These are phyloP conservation scores for Trypanosoma vivax DNA, from an alignment of 208 protist species.

Conservation along the genomic window DNA sequence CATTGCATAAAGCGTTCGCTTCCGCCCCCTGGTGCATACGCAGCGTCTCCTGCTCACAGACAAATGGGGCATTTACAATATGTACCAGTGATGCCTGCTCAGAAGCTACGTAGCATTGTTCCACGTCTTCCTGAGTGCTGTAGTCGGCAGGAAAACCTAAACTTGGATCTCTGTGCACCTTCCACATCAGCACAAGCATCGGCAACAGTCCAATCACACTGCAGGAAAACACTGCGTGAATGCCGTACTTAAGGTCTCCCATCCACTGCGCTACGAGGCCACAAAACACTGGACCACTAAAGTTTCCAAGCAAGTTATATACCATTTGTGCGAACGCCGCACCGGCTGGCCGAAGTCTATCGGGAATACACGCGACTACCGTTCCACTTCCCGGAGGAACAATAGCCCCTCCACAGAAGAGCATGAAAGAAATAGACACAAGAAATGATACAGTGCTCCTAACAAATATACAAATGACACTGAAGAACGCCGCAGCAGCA, in stretches of 20 bases:
- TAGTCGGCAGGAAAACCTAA: too few species aligned
- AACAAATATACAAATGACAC: constrained; percentile 75
- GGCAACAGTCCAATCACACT: constrained; percentile 60
- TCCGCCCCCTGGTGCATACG: too few species aligned
- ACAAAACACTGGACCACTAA: constrained; percentile 83
- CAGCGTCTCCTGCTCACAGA: too few species aligned
- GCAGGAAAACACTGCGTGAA: constrained; percentile 59
- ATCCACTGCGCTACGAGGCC: constrained; percentile 62
- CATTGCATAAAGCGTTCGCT: too few species aligned
- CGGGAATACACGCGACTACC: constrained; percentile 66
- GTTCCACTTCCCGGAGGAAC: constrained; percentile 73
- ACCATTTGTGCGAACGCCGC: constrained; percentile 77
- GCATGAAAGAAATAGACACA: constrained; percentile 69
- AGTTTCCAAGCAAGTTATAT: constrained; percentile 88
- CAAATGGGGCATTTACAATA: too few species aligned
- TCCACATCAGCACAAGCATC: constrained; percentile 34
- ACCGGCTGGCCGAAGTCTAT: constrained; percentile 44
- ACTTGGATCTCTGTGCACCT: constrained; percentile 18
- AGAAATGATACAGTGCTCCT: constrained; percentile 56
- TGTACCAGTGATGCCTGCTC: too few species aligned
- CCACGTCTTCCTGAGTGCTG: too few species aligned
- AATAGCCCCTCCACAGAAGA: constrained; percentile 84
- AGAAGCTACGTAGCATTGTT: too few species aligned
- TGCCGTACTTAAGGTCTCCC: constrained; percentile 64
- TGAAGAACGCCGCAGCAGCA: constrained; percentile 40